These are phyloP conservation scores for Phaeosphaeriaceae sp. DNA, from an alignment of 2,329 filamentous ascomycete species.

Conservation along the genomic window DNA sequence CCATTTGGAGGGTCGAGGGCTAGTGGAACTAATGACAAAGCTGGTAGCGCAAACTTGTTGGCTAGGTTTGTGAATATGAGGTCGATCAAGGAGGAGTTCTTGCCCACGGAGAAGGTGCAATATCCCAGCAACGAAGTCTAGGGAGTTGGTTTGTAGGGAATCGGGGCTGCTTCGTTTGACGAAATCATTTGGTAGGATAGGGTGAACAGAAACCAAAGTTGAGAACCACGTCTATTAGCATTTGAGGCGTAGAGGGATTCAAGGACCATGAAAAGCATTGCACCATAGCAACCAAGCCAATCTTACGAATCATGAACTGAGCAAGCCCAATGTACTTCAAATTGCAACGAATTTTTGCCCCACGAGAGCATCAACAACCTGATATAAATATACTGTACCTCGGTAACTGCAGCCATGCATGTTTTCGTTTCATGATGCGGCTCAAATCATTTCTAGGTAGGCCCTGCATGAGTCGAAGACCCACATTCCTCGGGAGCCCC, in stretches of 20 bases:
- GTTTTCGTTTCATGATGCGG: background rate
- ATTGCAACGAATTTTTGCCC: no score
- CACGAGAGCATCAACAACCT: no score
- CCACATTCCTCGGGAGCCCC: slow-evolving; percentile 4
- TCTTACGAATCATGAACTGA: no score
- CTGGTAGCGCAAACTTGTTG: slow-evolving; percentile 60
- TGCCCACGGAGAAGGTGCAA: slow-evolving; percentile 54
- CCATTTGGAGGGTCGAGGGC: slow-evolving; percentile 62
- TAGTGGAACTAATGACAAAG: slow-evolving; percentile 65
- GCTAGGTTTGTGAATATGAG: slow-evolving; percentile 62
- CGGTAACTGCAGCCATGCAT: background rate
- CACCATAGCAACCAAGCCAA: no score
- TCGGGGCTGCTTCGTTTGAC: background rate
- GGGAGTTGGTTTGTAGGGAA: background rate
- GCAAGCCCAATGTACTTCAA: no score
- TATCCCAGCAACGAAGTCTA: slow-evolving; percentile 61
- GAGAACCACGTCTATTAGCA: background rate
- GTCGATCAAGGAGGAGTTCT: slow-evolving; percentile 63
- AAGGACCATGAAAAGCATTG: no score
- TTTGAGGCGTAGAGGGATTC: background rate
- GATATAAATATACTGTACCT: background rate
- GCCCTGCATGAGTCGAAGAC: background rate
- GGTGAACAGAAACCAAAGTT: background rate
- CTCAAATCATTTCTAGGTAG: background rate
- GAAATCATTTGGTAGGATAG: background rate